Conservation (phyloP, 306 rosid species). For the Psophocarpus tetragonolobus region DNA sequence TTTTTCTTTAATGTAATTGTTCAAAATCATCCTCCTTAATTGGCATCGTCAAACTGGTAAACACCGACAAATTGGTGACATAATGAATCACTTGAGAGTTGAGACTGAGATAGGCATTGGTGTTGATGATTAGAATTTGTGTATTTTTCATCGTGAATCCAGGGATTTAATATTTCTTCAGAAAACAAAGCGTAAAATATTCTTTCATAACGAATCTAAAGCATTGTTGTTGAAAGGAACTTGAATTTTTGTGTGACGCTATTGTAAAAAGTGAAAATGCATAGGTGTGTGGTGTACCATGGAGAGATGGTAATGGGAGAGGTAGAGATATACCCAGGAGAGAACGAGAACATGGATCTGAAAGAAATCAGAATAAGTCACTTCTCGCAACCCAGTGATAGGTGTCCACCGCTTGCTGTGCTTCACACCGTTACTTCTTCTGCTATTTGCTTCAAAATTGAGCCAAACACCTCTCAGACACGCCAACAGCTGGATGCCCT, state of each 20-base stretch:
- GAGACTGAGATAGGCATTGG: not conserved
- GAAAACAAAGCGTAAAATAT: constrained; percentile 32
- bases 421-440: constrained; percentile 68
- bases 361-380: constrained; percentile 84
- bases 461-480: constrained; percentile 55
- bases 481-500: constrained; percentile 53
- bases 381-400: constrained; percentile 82
- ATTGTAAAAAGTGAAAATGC: constrained; percentile 36
- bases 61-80: constrained; percentile 6
- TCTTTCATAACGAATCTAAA: constrained; percentile 43
- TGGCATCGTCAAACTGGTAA: constrained; percentile 41
- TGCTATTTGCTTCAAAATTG: constrained; percentile 91
- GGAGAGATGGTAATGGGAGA: constrained; percentile 76
- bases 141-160: constrained; percentile 41
- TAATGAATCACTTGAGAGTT: not conserved
- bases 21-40: not conserved
- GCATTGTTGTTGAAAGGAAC: constrained; percentile 35
- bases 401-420: constrained; percentile 94
- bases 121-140: constrained; percentile 16
- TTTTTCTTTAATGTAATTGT: constrained; percentile 46
- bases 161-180: constrained; percentile 54
- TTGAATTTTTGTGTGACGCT: constrained; percentile 4
- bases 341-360: constrained; percentile 57
- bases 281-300: constrained; percentile 59
- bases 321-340: constrained; percentile 66